Conservation (phyloP, 148 eudicot genomes). For the Persicaria maculosa region DNA sequence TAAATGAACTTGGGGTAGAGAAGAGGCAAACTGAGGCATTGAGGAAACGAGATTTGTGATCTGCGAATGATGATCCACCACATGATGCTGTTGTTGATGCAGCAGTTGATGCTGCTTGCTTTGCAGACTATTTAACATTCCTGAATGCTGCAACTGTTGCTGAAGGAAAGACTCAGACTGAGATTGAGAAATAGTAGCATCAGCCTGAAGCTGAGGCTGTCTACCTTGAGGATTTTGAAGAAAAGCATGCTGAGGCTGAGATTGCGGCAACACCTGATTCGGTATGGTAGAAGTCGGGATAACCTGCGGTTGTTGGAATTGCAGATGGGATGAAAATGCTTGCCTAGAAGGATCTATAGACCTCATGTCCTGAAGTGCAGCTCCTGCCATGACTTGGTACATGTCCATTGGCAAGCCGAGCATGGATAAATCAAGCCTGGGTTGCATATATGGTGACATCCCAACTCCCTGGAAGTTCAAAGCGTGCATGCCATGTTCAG, state of each 20-base stretch:
- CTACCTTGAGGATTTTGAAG: conserved; percentile 35
- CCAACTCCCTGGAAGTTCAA: conserved; percentile 73
- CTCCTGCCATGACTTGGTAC: conserved; percentile 60
- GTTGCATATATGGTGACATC: conserved; percentile 64
- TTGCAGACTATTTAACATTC: conserved; percentile 15
- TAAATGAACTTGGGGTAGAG: conserved; percentile 35
- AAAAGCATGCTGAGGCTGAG: conserved; percentile 38
- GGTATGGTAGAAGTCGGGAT: conserved; percentile 29
- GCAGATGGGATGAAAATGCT: conserved; percentile 34
- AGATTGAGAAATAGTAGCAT: conserved; percentile 24
- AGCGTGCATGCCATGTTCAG: conserved; percentile 40
- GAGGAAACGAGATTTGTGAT: conserved; percentile 27
- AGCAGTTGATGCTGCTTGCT: conserved; percentile 28
- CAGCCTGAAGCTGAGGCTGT: conserved; percentile 14
- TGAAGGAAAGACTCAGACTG: conserved; percentile 40
- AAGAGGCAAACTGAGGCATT: conserved; percentile 36
- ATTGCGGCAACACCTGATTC: conserved; percentile 42
- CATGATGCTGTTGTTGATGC: conserved; percentile 32
- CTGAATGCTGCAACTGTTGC: conserved; percentile 39
- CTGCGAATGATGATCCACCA: conserved; percentile 13
- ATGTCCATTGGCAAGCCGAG: conserved; percentile 51
- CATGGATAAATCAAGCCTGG: conserved; percentile 61
- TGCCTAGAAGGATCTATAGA: conserved; percentile 25
- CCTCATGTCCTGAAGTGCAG: conserved; percentile 56
- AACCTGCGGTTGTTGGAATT: conserved; percentile 51